Percentiles rank a stretch among this genome's conserved stretches.
phyloP scores from a whole-genome alignment of 495 filamentous ascomycete species.

The Pyronema omphalodes region DNA sequence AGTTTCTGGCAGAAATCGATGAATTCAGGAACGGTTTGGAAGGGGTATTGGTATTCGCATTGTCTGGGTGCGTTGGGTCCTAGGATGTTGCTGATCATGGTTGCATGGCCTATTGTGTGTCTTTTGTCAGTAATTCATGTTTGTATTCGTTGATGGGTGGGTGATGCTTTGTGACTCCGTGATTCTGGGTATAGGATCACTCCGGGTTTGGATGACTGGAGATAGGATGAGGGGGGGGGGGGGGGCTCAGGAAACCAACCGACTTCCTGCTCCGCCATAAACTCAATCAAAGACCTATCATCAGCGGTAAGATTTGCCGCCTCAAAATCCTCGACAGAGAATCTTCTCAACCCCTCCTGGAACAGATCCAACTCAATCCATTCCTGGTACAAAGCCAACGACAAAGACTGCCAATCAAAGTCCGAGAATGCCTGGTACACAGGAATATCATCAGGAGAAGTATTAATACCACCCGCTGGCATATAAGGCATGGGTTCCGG shows the following conservation, averaged over 20 bases:
- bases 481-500: conserved; percentile 53
- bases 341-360: conserved; percentile 55
- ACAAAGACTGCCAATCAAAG: conserved; percentile 56
- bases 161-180: too few species aligned
- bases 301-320: conserved; percentile 46
- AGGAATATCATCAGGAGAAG: conserved; percentile 51
- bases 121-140: not conserved
- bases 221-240: too few species aligned
- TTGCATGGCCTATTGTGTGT: conserved; percentile 39
- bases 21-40: conserved; percentile 55
- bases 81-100: conserved; percentile 63
- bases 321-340: conserved; percentile 51
- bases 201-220: too few species aligned
- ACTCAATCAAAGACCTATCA: conserved; percentile 54
- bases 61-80: conserved; percentile 52
- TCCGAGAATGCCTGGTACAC: conserved; percentile 54
- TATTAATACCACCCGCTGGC: conserved; percentile 58
- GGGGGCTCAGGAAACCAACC: conserved; percentile 21
- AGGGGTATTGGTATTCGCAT: conserved; percentile 73
- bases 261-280: conserved; percentile 73
- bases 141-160: too few species aligned
- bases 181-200: too few species aligned
- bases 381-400: conserved; percentile 59
- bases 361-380: conserved; percentile 82
- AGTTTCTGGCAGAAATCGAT: conserved; percentile 77